Conservation (phyloP, 768 basidiomycete species). For the Leccinum rimulosum region DNA sequence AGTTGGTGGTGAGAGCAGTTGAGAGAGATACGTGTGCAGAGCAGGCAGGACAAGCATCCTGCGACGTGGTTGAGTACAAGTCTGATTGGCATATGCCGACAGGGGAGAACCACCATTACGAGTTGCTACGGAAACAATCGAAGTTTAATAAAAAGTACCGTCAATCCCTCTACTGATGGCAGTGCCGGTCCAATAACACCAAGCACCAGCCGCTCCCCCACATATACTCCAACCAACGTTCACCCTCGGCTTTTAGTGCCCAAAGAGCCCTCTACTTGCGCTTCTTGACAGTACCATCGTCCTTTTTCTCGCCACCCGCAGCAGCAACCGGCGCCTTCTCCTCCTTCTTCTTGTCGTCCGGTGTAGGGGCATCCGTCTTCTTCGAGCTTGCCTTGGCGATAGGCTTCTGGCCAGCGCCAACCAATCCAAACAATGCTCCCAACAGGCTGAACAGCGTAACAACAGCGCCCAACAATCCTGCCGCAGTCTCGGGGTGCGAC, state of each 20-base stretch:
- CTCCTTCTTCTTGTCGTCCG: slow-evolving; percentile 68
- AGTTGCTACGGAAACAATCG: slow-evolving; percentile 20
- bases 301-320: slow-evolving; percentile 73
- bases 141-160: slow-evolving; percentile 6
- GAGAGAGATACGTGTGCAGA: slow-evolving; percentile 62
- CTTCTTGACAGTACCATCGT: slow-evolving; percentile 69
- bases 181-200: background rate
- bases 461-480: slow-evolving; percentile 66
- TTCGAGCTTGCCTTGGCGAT: slow-evolving; percentile 66
- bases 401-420: slow-evolving; percentile 71
- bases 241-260: slow-evolving; percentile 8
- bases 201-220: slow-evolving; percentile 10
- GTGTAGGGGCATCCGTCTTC: slow-evolving; percentile 67
- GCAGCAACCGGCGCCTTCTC: slow-evolving; percentile 66
- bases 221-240: slow-evolving; percentile 6
- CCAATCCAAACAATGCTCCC: slow-evolving; percentile 72
- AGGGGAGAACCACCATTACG: slow-evolving; percentile 19
- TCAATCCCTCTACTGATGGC: background rate
- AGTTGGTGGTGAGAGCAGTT: slow-evolving; percentile 50
- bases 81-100: slow-evolving; percentile 3
- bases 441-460: slow-evolving; percentile 86
- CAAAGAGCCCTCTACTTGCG: slow-evolving; percentile 47
- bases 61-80: slow-evolving; percentile 1
- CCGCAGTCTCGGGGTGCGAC: slow-evolving; percentile 85
- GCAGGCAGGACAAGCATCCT: slow-evolving; percentile 69